A percentile compares a stretch with the other conserved stretches of the same genome.
Evolutionary conservation across 345 rosid genomes (phyloP).

Genomic region (Populus davidiana): DNA sequence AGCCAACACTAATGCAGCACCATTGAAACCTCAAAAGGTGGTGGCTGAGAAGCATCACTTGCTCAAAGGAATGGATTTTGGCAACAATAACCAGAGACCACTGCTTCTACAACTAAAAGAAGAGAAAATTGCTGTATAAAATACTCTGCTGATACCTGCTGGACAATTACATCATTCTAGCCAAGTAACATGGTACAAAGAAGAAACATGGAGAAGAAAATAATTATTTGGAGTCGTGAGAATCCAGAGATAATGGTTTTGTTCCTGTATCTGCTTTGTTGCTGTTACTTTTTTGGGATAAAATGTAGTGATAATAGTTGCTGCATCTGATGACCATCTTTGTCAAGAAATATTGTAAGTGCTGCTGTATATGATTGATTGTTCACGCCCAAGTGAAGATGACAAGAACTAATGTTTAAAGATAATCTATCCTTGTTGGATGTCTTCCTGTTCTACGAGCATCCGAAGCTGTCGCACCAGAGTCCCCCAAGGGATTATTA

Average conservation of each 20-base stretch:
- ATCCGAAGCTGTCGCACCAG: neutral
- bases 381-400: neutral
- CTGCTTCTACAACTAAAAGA: slow-evolving; percentile 66
- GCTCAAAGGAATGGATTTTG: slow-evolving; percentile 42
- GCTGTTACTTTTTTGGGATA: neutral
- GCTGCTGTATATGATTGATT: slow-evolving; percentile 22
- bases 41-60: slow-evolving; percentile 33
- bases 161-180: neutral
- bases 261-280: neutral
- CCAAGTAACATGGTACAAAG: slow-evolving; percentile 11
- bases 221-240: neutral
- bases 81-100: slow-evolving; percentile 52
- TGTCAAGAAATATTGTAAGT: neutral
- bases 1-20: slow-evolving; percentile 24
- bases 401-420: neutral
- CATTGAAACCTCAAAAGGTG: slow-evolving; percentile 26
- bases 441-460: neutral
- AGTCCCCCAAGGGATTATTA: neutral
- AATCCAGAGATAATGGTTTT: neutral
- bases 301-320: neutral
- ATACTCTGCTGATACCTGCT: neutral
- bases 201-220: slow-evolving; percentile 13
- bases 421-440: neutral
- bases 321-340: slow-evolving; percentile 3
- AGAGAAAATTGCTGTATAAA: slow-evolving; percentile 56